A percentile compares a stretch with the other conserved stretches of the same genome.
Conservation (phyloP, 2,329 filamentous ascomycete genomes). For the Sporothrix brunneoviolacea region DNA sequence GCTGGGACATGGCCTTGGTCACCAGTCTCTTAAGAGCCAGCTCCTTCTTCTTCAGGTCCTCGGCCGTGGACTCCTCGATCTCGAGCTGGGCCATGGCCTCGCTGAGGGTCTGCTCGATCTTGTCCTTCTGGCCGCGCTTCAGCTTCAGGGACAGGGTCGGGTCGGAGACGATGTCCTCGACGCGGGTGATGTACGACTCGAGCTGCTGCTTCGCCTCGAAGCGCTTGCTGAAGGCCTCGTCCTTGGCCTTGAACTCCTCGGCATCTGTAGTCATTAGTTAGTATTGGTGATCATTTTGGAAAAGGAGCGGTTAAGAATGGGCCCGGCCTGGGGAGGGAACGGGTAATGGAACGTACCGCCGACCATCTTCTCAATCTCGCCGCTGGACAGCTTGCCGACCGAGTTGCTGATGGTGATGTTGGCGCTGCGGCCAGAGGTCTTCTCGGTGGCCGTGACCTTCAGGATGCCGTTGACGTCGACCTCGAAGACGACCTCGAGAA, state of each 20-base stretch:
- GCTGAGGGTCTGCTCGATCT: conserved; percentile 94
- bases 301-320: no score
- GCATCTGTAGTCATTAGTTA: conserved; percentile 61
- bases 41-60: conserved; percentile 99
- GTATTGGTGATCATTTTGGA: no score
- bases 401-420: conserved; percentile 99
- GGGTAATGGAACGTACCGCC: conserved; percentile 54
- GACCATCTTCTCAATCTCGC: conserved; percentile 98
- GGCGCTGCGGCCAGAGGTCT: conserved; percentile 93
- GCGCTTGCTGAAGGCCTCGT: conserved; percentile 98
- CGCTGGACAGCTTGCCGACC: conserved; percentile 91
- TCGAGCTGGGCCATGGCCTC: conserved; percentile 98
- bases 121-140: conserved; percentile 99
- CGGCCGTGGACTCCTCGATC: conserved; percentile 82
- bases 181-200: conserved; percentile 96
- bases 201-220: conserved; percentile 99
- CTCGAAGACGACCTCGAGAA: conserved; percentile 97
- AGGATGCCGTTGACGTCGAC: conserved; percentile 99
- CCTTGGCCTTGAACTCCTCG: conserved; percentile 96
- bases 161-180: conserved; percentile 98
- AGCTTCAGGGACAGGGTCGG: conserved; percentile 93
- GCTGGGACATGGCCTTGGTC: conserved; percentile 95
- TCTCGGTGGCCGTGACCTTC: conserved; percentile 98
- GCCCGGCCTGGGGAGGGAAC: no score
- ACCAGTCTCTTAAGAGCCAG: conserved; percentile 94